These are phyloP conservation scores for Leccinellum rugosiceps DNA, from an alignment of 768 basidiomycete genomes.

Conservation along the genomic window DNA sequence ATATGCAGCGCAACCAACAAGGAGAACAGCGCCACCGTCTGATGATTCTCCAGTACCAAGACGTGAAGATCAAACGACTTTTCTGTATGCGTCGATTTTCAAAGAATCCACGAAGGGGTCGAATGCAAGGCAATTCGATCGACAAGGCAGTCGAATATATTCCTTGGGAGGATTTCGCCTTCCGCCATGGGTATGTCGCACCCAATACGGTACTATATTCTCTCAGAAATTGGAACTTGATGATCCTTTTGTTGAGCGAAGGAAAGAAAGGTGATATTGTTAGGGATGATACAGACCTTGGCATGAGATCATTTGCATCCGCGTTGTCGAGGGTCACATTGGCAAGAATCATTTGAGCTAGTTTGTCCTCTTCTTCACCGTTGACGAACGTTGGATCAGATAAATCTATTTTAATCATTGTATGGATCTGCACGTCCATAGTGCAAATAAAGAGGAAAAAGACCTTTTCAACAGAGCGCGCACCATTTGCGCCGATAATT, in stretches of 20 bases:
- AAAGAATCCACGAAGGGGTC: slow-evolving; percentile 31
- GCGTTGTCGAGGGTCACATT: slow-evolving; percentile 35
- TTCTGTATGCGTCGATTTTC: slow-evolving; percentile 29
- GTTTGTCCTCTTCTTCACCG: slow-evolving; percentile 23
- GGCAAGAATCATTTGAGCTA: slow-evolving; percentile 43
- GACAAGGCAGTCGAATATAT: slow-evolving; percentile 41
- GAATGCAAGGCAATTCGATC: slow-evolving; percentile 34
- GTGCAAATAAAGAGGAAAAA: neutral
- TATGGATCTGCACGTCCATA: slow-evolving; percentile 37
- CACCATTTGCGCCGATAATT: slow-evolving; percentile 47
- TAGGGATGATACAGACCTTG: slow-evolving; percentile 25
- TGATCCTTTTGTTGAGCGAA: slow-evolving; percentile 27
- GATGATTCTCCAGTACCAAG: slow-evolving; percentile 13
- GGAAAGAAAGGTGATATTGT: slow-evolving; percentile 32
- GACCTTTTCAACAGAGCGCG: slow-evolving; percentile 39
- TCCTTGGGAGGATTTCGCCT: slow-evolving; percentile 37
- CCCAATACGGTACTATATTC: slow-evolving; percentile 35
- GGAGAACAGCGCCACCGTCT: slow-evolving; percentile 18
- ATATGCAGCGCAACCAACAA: slow-evolving; percentile 52
- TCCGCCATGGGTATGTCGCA: slow-evolving; percentile 19
- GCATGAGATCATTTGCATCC: neutral
- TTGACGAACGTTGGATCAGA: slow-evolving; percentile 37
- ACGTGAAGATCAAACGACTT: slow-evolving; percentile 40
- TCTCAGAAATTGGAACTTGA: slow-evolving; percentile 1
- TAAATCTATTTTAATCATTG: slow-evolving; percentile 39